Base-by-base conservation (phyloP, 208 protist genomes). In the Leishmania braziliensis region DNA sequence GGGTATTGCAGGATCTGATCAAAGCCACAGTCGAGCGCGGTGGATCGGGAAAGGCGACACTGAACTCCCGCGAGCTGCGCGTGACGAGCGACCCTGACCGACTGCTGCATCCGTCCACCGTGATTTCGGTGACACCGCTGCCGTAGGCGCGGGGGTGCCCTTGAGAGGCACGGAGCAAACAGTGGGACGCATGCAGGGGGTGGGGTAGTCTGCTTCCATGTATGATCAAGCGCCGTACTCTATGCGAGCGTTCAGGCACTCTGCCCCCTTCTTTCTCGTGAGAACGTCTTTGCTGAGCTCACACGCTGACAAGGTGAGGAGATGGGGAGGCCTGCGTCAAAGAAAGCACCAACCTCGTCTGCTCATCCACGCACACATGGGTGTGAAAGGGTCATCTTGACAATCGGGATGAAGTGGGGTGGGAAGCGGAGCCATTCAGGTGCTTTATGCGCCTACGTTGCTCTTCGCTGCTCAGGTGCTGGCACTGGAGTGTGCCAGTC, bases 1-100 rank as follows among this genome's bases (percentile, higher is more conserved):
- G 79, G 6, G 94, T 97, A 54, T 50, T 97, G 83, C 94, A 97
- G 89, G 94, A 97, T 62, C 73, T 96, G 12, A 94, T 97, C 66
- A 46, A 89, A 5, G 88, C 84, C 73, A 97, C 94, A 0, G 76
- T 89, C 9, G 80, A 79, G 18, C 83, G 83, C 12, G 92, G 92
- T 26, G 94, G 92, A 2, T 75, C 77, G 16, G 92, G 84, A 5
- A 84, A 77, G 51, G 86, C 88, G 5, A 88, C 89, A 39, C 73
- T 95, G 54, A 91, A 85, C 77, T 86, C 88, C 43, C 85, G 94
- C 36, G 94, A 97, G 83, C 84, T 97, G 77, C 91, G 92, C 39
- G 89, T 97, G 46, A 95, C 88, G 29, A 73, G 77, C 54, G 80
- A 87, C 51, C 85, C 87, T 18, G 77, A 92, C 16, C 81, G 60